phyloP scores from a whole-genome alignment of 164 flowering plant species.

The Taxillus chinensis region DNA sequence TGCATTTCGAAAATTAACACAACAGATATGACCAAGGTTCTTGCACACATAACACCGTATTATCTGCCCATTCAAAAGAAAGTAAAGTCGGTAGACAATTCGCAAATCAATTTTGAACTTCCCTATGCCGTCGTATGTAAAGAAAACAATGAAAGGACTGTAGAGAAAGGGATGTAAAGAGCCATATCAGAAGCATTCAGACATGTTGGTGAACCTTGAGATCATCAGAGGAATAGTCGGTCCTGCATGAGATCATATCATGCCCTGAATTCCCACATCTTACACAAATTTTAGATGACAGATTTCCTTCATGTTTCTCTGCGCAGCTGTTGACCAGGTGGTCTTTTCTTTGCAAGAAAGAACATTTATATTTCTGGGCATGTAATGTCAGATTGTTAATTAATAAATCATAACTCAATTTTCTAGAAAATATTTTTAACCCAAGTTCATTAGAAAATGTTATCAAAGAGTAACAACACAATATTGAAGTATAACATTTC shows the following conservation, averaged over 20 bases:
- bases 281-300: slow-evolving; percentile 15
- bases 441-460: too few relatives aligned
- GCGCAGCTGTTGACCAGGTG: slow-evolving; percentile 18
- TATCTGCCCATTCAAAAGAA: slow-evolving; percentile 12
- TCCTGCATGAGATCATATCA: slow-evolving; percentile 42
- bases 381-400: neutral
- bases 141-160: neutral
- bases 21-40: slow-evolving; percentile 28
- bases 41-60: slow-evolving; percentile 31
- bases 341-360: slow-evolving; percentile 8
- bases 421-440: too few relatives aligned
- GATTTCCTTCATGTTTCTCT: neutral
- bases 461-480: too few relatives aligned
- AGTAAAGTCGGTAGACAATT: neutral
- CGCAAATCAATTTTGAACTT: too few relatives aligned
- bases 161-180: neutral
- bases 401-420: too few relatives aligned
- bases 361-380: slow-evolving; percentile 9
- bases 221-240: slow-evolving; percentile 33
- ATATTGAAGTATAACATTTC: too few relatives aligned
- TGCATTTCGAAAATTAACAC: slow-evolving; percentile 12
- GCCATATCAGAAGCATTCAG: neutral
- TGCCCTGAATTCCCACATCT: slow-evolving; percentile 49
- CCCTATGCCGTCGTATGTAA: neutral
- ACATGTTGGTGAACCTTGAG: slow-evolving; percentile 19